Evolutionary conservation across 345 rosid species (phyloP).

Genomic region (Theobroma cacao): DNA sequence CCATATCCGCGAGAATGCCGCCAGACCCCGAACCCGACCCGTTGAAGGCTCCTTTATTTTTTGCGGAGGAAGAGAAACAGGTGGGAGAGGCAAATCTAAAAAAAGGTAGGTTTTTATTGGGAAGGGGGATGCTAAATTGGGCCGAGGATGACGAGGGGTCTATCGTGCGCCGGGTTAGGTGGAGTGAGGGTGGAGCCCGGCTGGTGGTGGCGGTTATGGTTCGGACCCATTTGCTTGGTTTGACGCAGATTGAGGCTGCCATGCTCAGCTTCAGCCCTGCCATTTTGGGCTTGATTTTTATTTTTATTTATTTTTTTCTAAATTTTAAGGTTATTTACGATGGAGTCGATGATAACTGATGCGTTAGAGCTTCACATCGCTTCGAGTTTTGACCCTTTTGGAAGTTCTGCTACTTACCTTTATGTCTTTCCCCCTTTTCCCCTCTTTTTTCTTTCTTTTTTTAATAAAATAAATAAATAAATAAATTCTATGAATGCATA

Average conservation of each 20-base stretch:
- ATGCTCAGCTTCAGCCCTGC: constrained; percentile 22
- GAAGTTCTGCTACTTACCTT: too few species aligned
- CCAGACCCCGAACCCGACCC: constrained; percentile 27
- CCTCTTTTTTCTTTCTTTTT: too few species aligned
- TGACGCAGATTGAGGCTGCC: constrained; percentile 23
- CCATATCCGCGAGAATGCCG: constrained; percentile 44
- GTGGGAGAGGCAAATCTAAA: constrained; percentile 23
- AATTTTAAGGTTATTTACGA: neutral
- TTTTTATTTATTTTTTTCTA: neutral
- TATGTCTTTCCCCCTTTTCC: too few species aligned
- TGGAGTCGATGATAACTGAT: too few species aligned
- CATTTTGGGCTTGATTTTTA: neutral
- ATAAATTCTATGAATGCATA: too few species aligned
- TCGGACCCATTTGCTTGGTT: constrained; percentile 30
- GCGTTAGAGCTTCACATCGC: too few species aligned
- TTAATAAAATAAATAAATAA: too few species aligned
- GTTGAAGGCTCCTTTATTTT: constrained; percentile 24
- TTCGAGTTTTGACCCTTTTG: too few species aligned
- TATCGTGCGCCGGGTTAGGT: constrained; percentile 30
- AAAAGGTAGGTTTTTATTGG: neutral
- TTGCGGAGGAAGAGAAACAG: constrained; percentile 18
- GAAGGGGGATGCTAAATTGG: constrained; percentile 31
- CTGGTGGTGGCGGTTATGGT: constrained; percentile 20
- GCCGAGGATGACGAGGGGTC: constrained; percentile 22
- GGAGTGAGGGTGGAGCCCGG: constrained; percentile 3